Evolutionary conservation across 176 grass and related monocot genomes (phyloP).

Genomic region (Musa beccarii): DNA sequence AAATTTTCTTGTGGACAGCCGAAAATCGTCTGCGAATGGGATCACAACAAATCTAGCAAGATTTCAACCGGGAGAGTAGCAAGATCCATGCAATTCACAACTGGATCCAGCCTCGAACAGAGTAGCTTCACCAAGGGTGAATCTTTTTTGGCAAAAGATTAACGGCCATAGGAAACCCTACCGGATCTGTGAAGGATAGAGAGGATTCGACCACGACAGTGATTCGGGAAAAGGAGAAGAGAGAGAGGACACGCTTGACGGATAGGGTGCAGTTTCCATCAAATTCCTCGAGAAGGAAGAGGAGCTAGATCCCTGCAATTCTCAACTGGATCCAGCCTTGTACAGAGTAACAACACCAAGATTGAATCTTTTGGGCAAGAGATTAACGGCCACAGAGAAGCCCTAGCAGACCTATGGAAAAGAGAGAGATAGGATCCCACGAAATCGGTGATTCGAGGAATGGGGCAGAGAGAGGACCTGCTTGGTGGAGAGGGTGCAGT

Average conservation of each 20-base stretch:
- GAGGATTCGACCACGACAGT: no score
- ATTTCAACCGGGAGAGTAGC: background rate
- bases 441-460: background rate
- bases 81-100: background rate
- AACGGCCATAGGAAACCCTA: background rate
- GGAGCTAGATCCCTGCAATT: constrained; percentile 4
- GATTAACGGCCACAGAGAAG: background rate
- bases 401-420: background rate
- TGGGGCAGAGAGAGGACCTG: constrained; percentile 32
- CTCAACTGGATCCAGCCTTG: background rate
- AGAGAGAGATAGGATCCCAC: background rate
- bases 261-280: no score
- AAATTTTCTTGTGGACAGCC: background rate
- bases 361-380: background rate
- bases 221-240: no score
- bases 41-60: background rate
- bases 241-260: no score
- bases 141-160: background rate
- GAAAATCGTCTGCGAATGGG: background rate
- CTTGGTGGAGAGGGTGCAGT: constrained; percentile 73
- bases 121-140: background rate
- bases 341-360: background rate
- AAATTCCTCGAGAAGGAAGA: background rate
- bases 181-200: no score
- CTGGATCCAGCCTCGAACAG: background rate